A percentile compares a stretch with the other conserved stretches of the same genome.
These are phyloP conservation scores for Skeletonema marinoi DNA, from an alignment of 108 stramenopile genomes.

Conservation along the genomic window DNA sequence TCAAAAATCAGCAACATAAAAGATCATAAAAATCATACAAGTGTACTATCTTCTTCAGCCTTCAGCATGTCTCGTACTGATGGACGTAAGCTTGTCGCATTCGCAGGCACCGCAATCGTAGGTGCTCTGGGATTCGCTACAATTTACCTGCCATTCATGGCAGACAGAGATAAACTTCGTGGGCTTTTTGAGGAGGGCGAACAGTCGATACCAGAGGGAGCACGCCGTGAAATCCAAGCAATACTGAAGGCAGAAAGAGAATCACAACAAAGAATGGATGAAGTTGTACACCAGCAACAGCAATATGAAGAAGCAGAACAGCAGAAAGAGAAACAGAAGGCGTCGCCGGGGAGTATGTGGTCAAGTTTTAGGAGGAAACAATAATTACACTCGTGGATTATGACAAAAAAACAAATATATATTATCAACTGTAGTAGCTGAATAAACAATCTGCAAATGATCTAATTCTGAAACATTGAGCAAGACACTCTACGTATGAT, in stretches of 20 bases:
- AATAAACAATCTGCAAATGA: too few species aligned
- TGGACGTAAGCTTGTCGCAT: constrained; percentile 50
- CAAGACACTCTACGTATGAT: not conserved
- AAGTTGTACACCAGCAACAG: constrained; percentile 15
- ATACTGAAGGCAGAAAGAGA: constrained; percentile 42
- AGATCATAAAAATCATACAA: too few species aligned
- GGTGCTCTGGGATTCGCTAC: constrained; percentile 43
- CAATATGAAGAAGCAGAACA: constrained; percentile 1
- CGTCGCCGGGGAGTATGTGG: constrained; percentile 50
- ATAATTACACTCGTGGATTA: not conserved
- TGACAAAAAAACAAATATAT: not conserved
- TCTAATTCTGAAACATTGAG: too few species aligned
- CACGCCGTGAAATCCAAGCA: constrained; percentile 36
- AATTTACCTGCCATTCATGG: constrained; percentile 50
- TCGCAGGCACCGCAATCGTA: constrained; percentile 37
- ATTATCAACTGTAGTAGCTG: not conserved
- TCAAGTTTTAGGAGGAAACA: constrained; percentile 38
- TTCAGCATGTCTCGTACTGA: constrained; percentile 56
- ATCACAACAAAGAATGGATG: constrained; percentile 4
- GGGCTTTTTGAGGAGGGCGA: constrained; percentile 53
- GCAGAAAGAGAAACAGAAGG: constrained; percentile 21
- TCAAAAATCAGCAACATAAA: too few species aligned
- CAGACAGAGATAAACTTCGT: constrained; percentile 53
- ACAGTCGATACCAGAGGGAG: constrained; percentile 44
- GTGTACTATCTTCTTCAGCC: too few species aligned